A percentile compares a stretch with the other conserved stretches of the same genome.
These are phyloP conservation scores for Capsella bursapastoris DNA, from an alignment of 345 rosid genomes.

Conservation along the genomic window DNA sequence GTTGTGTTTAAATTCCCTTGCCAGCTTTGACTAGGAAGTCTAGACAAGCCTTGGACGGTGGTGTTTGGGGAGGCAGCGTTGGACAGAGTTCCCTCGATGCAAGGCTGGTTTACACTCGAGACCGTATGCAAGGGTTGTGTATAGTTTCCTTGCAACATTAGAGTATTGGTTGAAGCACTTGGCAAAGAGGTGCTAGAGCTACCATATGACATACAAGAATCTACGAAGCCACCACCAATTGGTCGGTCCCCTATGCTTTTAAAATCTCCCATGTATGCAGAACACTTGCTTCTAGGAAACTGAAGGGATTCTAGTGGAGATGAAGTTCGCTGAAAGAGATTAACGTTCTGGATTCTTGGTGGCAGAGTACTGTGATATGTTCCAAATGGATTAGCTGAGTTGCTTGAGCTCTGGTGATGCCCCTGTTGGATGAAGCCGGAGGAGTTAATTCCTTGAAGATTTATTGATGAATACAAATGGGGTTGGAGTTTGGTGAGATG, in stretches of 20 bases:
- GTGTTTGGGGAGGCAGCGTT: slow-evolving; percentile 50
- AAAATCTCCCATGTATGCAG: slow-evolving; percentile 51
- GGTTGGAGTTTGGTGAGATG: slow-evolving; percentile 65
- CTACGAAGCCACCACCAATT: slow-evolving; percentile 45
- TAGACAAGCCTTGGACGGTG: slow-evolving; percentile 50
- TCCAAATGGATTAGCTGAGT: slow-evolving; percentile 51
- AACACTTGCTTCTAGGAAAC: slow-evolving; percentile 51
- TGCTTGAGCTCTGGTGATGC: slow-evolving; percentile 53
- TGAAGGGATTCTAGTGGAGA: slow-evolving; percentile 57
- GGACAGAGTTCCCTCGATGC: slow-evolving; percentile 48
- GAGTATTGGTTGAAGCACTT: slow-evolving; percentile 49
- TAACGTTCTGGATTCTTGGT: slow-evolving; percentile 50
- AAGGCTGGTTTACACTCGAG: slow-evolving; percentile 52
- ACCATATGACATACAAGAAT: slow-evolving; percentile 45
- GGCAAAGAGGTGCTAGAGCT: slow-evolving; percentile 52
- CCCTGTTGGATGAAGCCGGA: slow-evolving; percentile 57
- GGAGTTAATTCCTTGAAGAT: slow-evolving; percentile 57
- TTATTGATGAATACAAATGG: slow-evolving; percentile 47
- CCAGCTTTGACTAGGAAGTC: slow-evolving; percentile 61
- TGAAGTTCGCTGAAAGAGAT: slow-evolving; percentile 52
- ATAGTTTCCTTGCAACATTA: slow-evolving; percentile 50
- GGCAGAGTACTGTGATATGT: slow-evolving; percentile 51
- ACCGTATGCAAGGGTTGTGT: slow-evolving; percentile 39
- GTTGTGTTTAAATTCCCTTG: slow-evolving; percentile 53
- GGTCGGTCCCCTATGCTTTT: slow-evolving; percentile 46